Conservation (phyloP, 2,329 filamentous ascomycete species). For the Cryphonectria carpinicola region DNA sequence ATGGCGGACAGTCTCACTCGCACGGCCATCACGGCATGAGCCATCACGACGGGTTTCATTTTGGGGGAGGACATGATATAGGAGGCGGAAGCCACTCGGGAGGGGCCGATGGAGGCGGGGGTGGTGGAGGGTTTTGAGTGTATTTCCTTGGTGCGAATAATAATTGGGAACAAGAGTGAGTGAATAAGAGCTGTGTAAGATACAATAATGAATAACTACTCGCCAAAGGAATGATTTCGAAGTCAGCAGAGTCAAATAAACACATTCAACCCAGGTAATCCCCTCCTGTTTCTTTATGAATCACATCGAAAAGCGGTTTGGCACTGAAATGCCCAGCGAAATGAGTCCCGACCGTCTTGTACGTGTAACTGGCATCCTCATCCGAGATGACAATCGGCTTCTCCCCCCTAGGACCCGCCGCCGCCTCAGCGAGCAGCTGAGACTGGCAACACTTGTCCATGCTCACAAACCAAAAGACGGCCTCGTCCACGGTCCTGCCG, state of each 20-base stretch:
- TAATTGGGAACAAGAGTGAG: background rate
- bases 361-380: conserved; percentile 70
- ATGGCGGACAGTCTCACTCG: conserved; percentile 4
- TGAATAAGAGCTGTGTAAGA: background rate
- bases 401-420: conserved; percentile 63
- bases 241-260: background rate
- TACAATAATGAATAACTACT: background rate
- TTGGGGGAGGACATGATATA: conserved; percentile 3
- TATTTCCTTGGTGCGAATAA: background rate
- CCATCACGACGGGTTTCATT: conserved; percentile 7
- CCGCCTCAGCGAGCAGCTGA: conserved; percentile 60
- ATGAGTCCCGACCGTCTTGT: conserved; percentile 65
- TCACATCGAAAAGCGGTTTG: conserved; percentile 71
- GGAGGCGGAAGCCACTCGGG: conserved; percentile 2
- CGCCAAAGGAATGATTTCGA: background rate
- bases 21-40: conserved; percentile 6
- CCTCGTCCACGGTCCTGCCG: conserved; percentile 53
- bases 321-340: conserved; percentile 71
- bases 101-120: conserved; percentile 8
- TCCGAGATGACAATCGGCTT: conserved; percentile 69
- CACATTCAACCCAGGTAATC: conserved; percentile 22
- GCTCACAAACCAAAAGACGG: conserved; percentile 58
- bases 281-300: conserved; percentile 28
- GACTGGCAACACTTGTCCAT: conserved; percentile 53
- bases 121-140: background rate